Evolutionary conservation across 176 grass and related monocot genomes (phyloP).

Genomic region (Cenchrus fungigraminus): DNA sequence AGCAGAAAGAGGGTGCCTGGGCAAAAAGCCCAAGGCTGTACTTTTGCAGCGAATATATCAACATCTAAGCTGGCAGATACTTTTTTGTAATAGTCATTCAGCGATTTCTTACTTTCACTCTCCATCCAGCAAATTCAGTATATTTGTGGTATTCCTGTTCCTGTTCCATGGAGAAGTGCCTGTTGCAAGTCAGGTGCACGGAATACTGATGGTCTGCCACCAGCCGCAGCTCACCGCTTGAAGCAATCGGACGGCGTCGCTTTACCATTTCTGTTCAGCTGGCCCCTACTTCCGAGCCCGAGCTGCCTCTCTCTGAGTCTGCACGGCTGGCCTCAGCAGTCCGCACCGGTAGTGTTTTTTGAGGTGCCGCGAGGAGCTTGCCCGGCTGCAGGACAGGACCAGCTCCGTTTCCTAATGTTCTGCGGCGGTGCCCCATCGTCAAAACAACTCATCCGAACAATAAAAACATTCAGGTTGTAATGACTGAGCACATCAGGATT

Average conservation of each 20-base stretch:
- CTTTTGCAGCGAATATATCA: slow-evolving; percentile 7
- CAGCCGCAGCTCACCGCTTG: too few species aligned
- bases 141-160: background rate
- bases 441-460: background rate
- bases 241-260: too few species aligned
- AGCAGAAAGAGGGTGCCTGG: slow-evolving; percentile 18
- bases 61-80: slow-evolving; percentile 10
- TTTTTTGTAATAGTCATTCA: slow-evolving; percentile 6
- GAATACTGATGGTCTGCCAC: too few species aligned
- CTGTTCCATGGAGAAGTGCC: too few species aligned
- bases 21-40: background rate
- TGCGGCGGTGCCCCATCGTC: background rate
- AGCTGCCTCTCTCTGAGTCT: too few species aligned
- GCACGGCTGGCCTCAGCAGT: background rate
- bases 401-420: too few species aligned
- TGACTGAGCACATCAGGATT: background rate
- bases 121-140: background rate
- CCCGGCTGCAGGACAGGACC: background rate
- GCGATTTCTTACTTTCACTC: background rate
- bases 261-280: too few species aligned
- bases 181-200: too few species aligned
- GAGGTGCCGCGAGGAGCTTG: background rate
- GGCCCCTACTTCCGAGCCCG: too few species aligned
- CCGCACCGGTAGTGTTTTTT: background rate
- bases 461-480: background rate